Evolutionary conservation across 768 basidiomycete genomes (phyloP).

Genomic region (Phlebiopsis gigantea): DNA sequence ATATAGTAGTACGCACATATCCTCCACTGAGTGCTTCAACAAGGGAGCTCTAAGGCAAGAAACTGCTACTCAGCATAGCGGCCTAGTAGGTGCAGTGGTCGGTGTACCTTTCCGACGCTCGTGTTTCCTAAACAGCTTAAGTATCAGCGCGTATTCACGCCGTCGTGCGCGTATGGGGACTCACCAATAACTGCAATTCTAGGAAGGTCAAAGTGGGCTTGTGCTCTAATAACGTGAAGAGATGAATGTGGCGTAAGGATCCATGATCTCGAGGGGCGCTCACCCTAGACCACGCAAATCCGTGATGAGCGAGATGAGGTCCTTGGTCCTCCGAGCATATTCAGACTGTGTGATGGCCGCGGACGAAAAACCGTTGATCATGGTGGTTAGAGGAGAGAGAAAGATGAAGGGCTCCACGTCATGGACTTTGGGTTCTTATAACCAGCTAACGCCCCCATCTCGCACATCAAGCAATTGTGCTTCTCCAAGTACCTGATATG

Average conservation of each 20-base stretch:
- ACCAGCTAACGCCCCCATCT: too few relatives aligned
- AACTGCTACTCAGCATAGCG: background rate
- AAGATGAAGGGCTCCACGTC: too few relatives aligned
- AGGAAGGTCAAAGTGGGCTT: conserved; percentile 19
- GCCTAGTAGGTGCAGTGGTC: too few relatives aligned
- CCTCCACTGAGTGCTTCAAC: conserved; percentile 16
- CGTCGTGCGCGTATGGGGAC: background rate
- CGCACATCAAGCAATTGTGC: too few relatives aligned
- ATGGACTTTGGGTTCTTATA: too few relatives aligned
- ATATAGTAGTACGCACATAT: conserved; percentile 5
- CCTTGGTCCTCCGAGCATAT: conserved; percentile 8
- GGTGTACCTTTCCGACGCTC: conserved; percentile 39
- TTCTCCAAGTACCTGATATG: too few relatives aligned
- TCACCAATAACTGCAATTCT: conserved; percentile 33
- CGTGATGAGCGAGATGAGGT: conserved; percentile 9
- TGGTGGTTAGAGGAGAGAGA: too few relatives aligned
- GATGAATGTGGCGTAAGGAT: background rate
- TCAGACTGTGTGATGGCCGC: conserved; percentile 15
- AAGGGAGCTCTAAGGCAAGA: conserved; percentile 7
- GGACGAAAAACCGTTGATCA: too few relatives aligned
- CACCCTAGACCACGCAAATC: conserved; percentile 13
- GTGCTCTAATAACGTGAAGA: conserved; percentile 1
- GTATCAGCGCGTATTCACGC: background rate
- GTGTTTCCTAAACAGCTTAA: conserved; percentile 27
- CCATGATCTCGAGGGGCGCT: background rate